A percentile compares a stretch with the other conserved stretches of the same genome.
These are phyloP conservation scores for Xylona heveae DNA, from an alignment of 495 filamentous ascomycete genomes.

Conservation along the genomic window DNA sequence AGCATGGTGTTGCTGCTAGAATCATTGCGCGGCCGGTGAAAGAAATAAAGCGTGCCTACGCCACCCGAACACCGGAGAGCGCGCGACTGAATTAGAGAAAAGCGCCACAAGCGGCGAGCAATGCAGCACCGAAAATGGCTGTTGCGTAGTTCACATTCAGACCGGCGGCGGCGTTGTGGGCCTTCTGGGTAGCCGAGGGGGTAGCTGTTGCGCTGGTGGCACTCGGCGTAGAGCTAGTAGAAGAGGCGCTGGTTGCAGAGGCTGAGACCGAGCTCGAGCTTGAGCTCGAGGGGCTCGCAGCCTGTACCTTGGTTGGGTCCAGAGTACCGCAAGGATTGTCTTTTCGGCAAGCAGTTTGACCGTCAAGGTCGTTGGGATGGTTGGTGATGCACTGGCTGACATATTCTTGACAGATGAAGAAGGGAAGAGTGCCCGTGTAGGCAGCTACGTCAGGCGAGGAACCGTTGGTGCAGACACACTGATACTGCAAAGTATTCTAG, in stretches of 20 bases:
- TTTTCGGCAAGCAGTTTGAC: conserved; percentile 22
- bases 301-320: conserved; percentile 19
- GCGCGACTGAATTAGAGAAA: no score
- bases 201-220: conserved; percentile 8
- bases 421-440: conserved; percentile 33
- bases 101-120: no score
- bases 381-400: conserved; percentile 26
- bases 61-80: no score
- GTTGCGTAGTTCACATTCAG: no score
- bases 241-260: conserved; percentile 11
- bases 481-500: conserved; percentile 27
- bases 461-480: conserved; percentile 31
- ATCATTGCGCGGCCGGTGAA: no score
- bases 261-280: no score
- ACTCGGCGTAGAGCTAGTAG: conserved; percentile 9
- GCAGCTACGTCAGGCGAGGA: conserved; percentile 25
- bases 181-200: conserved; percentile 12
- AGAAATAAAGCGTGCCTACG: no score
- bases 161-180: conserved; percentile 12
- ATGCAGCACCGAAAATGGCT: no score
- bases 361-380: conserved; percentile 22
- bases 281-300: conserved; percentile 4
- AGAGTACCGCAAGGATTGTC: conserved; percentile 22
- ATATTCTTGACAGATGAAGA: conserved; percentile 29
- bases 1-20: no score